These are phyloP conservation scores for Grosmannia clavigera DNA, from an alignment of 2,329 filamentous ascomycete species.

Conservation along the genomic window DNA sequence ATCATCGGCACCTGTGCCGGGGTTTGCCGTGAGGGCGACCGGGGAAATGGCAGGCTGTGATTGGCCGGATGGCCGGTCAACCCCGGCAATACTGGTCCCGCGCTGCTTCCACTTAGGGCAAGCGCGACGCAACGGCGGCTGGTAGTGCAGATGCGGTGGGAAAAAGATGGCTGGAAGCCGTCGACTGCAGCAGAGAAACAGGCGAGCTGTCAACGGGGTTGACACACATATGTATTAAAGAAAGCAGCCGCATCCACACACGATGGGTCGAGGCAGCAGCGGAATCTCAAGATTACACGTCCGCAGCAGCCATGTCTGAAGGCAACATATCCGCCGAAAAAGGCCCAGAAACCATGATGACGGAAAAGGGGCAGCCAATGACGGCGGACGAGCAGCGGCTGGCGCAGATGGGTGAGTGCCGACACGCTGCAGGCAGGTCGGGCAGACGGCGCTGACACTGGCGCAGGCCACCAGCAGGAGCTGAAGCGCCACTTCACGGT, in stretches of 20 bases:
- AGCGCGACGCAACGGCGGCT: not conserved
- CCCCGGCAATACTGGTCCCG: not conserved
- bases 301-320: not conserved
- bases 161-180: not conserved
- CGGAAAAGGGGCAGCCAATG: not conserved
- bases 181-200: not conserved
- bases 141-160: not conserved
- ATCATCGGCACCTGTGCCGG: not conserved
- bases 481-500: constrained; percentile 33
- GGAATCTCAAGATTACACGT: not conserved
- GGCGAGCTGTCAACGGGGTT: not conserved
- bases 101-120: not conserved
- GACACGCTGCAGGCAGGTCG: not conserved
- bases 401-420: not conserved
- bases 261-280: not conserved
- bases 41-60: not conserved
- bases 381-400: not conserved
- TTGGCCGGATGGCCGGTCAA: not conserved
- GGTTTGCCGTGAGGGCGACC: not conserved
- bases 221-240: not conserved
- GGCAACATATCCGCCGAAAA: not conserved
- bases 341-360: not conserved
- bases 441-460: not conserved
- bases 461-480: constrained; percentile 32
- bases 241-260: not conserved